Evolutionary conservation across 2,329 filamentous ascomycete species (phyloP), one percentile per base, ranked within the genome.

Genomic region (Ophiobolus disseminans): DNA sequence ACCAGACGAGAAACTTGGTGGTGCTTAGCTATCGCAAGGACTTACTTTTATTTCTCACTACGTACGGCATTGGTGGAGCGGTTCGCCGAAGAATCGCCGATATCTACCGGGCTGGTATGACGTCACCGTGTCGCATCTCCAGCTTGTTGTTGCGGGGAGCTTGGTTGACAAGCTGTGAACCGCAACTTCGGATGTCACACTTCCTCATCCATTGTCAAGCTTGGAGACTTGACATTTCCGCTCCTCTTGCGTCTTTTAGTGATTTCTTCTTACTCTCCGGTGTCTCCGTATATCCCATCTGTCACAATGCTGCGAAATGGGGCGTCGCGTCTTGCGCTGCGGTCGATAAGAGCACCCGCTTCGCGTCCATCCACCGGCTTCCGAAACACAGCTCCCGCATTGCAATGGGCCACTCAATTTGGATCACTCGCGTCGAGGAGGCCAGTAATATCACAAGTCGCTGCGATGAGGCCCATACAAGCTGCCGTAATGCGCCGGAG

Each of bases 281-380:
- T n/a, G n/a, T n/a, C n/a, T n/a, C n/a, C n/a, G n/a, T n/a, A n/a
- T n/a, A n/a, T n/a, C n/a, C n/a, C n/a, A 30, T 39, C 21, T 28
- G 20, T 10, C 46, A 67, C 45, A 49, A 78, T 78, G 76, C 70
- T 79, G 60, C 76, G 77, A 58, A 73, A 72, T 45, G 70, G 69
- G 67, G 76, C 75, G 48, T 68, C 73, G 49, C 73, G 77, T 53
- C 58, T 73, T 40, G 67, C 72, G 35, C 56, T 76, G 50, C 72
- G 74, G 59, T 71, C 75, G 23, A 53, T 75, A 30, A 56, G 62
- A 20, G 57, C 63, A 35, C 60, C 68, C 48, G 49, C 65, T 39
- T 55, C 64, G 43, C 62, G 70, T 28, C 62, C 70, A 45, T 54
- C 68, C 44, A 65, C 60, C 26, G 49, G 51, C 46, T 62, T 66